Base-by-base conservation (phyloP, 805 yeast genomes). In the Wickerhamomyces ciferrii region DNA sequence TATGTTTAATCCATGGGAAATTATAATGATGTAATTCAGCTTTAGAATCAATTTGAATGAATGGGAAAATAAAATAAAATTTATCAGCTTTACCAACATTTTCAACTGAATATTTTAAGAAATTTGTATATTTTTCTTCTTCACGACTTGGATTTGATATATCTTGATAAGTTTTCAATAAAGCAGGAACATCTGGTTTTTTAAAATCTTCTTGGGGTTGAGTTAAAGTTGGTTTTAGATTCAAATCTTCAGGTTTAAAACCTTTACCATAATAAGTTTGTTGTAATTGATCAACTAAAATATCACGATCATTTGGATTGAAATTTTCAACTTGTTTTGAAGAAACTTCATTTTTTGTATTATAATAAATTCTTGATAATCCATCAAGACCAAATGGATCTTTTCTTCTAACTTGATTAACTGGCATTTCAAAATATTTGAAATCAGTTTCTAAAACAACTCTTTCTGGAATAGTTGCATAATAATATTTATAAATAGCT, bases 11-110 rank as follows among this genome's bases (percentile, higher is more conserved):
- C 56, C 61, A 63, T 29, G 67, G 67, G 51, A 59, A 62, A 39
- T 52, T 58, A 48, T 62, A 62, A 50, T 63, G 68, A 37, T 61
- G 66, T 20, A 59, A 27, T 46, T 61, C 64, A 1, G 58, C 60
- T 15, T 41, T 46, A 8, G 49, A 41, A 42, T 63, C 67, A 20
- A 46, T 46, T 41, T 50, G 44, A 14, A 62, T 42, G 38, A 44
- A 46, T 21, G 67, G 66, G 48, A 55, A 59, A 0, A 59, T 54
- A 48, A 59, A 63, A 41, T 51, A 62, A 41, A 62, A 61, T 25
- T 43, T 49, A 20, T 53, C 39, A 29, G 60, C 59, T 4, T 52
- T 46, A 1, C 20, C 49, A 21, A 60, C 60, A 29, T 62, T 53
- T 8, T 34, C 51, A 39, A 52, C 48, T 5, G 66, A 63, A 35